A percentile compares a stretch with the other conserved stretches of the same genome.
These are phyloP conservation scores for Annulohypoxylon moriforme DNA, from an alignment of 495 filamentous ascomycete genomes.

Conservation along the genomic window DNA sequence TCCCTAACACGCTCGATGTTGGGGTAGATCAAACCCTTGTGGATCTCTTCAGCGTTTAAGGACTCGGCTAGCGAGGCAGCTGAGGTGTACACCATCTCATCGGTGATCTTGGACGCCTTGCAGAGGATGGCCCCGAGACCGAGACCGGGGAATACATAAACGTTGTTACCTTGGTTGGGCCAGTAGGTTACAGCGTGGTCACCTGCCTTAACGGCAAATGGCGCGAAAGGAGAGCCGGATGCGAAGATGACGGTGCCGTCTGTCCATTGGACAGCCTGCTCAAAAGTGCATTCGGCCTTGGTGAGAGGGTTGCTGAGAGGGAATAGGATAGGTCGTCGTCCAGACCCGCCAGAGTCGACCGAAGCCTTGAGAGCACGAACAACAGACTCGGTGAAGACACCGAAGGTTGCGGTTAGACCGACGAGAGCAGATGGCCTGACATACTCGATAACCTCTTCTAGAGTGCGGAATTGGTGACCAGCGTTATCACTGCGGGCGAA, in stretches of 20 bases:
- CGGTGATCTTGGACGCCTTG: constrained; percentile 88
- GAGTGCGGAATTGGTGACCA: constrained; percentile 88
- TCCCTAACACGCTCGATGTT: constrained; percentile 90
- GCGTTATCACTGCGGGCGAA: constrained; percentile 93
- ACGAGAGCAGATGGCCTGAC: constrained; percentile 95
- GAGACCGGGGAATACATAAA: constrained; percentile 97
- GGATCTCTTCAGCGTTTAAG: constrained; percentile 81
- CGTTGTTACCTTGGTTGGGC: constrained; percentile 91
- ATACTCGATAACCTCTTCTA: constrained; percentile 91
- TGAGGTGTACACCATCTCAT: constrained; percentile 95
- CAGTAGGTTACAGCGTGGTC: constrained; percentile 76
- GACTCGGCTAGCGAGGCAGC: constrained; percentile 82
- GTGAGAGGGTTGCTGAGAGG: constrained; percentile 92
- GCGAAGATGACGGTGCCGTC: constrained; percentile 93
- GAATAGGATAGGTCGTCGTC: constrained; percentile 88
- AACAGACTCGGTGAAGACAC: constrained; percentile 90
- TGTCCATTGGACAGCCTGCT: constrained; percentile 88
- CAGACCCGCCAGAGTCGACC: constrained; percentile 74
- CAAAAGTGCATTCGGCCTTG: constrained; percentile 97
- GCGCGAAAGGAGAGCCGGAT: constrained; percentile 91
- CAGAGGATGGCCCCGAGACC: constrained; percentile 93
- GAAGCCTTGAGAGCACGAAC: constrained; percentile 80
- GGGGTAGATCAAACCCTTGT: constrained; percentile 90
- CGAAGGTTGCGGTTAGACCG: constrained; percentile 92
- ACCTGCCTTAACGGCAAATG: constrained; percentile 72